Evolutionary conservation across 1,284 basidiomycete species (phyloP).

Genomic region (Mycena sp.): DNA sequence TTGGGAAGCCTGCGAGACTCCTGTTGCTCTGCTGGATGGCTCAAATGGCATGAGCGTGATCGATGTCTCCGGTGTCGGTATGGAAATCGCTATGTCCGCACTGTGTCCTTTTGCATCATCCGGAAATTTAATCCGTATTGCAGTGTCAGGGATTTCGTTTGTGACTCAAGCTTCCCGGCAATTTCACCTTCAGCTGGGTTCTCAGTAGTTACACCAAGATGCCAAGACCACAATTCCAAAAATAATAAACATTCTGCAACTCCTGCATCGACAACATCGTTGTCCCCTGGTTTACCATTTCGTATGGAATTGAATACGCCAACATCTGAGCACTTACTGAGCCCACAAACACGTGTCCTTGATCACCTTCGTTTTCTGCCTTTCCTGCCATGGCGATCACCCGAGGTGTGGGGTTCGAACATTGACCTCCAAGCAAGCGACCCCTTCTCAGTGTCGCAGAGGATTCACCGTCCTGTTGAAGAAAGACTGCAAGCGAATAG

Average conservation of each 20-base stretch:
- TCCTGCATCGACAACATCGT: no score
- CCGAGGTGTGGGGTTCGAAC: neutral
- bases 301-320: neutral
- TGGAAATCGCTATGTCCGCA: constrained; percentile 17
- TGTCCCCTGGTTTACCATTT: neutral
- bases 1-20: constrained; percentile 24
- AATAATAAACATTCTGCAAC: no score
- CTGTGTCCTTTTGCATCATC: neutral
- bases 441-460: neutral
- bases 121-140: neutral
- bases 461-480: no score
- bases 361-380: neutral
- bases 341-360: neutral
- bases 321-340: neutral
- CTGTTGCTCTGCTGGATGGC: constrained; percentile 29
- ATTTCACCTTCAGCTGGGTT: neutral
- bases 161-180: neutral
- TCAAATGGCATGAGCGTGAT: constrained; percentile 14
- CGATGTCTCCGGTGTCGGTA: neutral
- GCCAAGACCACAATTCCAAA: neutral
- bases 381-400: neutral
- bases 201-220: neutral
- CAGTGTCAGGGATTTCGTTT: constrained; percentile 21
- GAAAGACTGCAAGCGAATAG: no score
- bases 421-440: neutral